Base-by-base conservation (phyloP, 805 yeast genomes). In the Ogataea polymorpha region DNA sequence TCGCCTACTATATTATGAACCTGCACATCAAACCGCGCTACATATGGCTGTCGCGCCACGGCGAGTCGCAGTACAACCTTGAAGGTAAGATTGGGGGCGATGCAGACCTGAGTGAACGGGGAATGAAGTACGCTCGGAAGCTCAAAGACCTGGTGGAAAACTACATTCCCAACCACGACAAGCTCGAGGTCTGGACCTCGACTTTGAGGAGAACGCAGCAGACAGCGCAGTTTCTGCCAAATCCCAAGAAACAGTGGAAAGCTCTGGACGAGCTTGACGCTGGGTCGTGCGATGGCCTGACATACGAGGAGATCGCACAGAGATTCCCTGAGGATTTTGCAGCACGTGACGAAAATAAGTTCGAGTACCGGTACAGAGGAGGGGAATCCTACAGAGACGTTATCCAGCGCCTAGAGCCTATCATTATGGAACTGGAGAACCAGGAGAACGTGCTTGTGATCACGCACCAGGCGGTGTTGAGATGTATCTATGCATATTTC, bases 371-470 rank as follows among this genome's bases (percentile, higher is more conserved):
- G 39, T 93, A 93, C 63, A 77, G 96, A 31, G 98, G 98, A 9
- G 99, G 99, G 32, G 99, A 93, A 65, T 85, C 95, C 4, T 93
- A 93, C 63, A 77, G 96, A 43, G 99, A 93, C 56, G 96, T 93
- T 29, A 96, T 91, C 32, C 84, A 90, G 31, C 72, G 99, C 42
- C 71, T 93, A 42, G 99, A 93, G 61, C 99, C 99, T 5, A 89
- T 93, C 51, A 93, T 93, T 47, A 93, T 93, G 99, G 99, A 93
- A 64, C 74, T 93, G 50, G 99, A 93, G 66, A 81, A 97, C 45
- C 98, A 91, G 65, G 98, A 93, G 55, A 90, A 93, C 62, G 89
- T 93, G 37, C 72, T 93, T 59, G 91, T 93, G 45, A 93, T 93
- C 31, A 93, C 99, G 3, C 99, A 93, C 63, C 99, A 93, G 66